Evolutionary conservation across 2,329 filamentous ascomycete species (phyloP), one percentile per base, ranked within the genome.

Genomic region (Colletotrichum sp.): DNA sequence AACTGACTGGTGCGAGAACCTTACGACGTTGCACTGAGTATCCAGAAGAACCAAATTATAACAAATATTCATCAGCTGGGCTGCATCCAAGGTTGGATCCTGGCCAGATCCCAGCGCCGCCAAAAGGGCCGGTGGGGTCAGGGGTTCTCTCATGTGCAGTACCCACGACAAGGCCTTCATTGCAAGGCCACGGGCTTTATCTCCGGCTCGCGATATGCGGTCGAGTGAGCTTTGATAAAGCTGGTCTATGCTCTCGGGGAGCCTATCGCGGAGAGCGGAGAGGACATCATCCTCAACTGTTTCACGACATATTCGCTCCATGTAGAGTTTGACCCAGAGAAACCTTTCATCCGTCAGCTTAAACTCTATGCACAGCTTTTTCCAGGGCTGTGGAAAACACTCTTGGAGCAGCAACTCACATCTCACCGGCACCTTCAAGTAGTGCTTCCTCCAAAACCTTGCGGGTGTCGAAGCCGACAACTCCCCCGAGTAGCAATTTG

Each of bases 361-460:
- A 5, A 15, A 0, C 3, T 6, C n/a, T 9, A 57, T 21, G 15
- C 12, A 26, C n/a, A 21, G n/a, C 4, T 0, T 21, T 8, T 15
- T 18, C 10, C 13, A 57, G 5, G n/a, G 12, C 16, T 9, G 7
- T 34, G 18, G 5, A 5, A 36, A 24, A 16, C 4, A 36, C 7
- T 1, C 6, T 8, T 16, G 2, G 9, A 4, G 6, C 8, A 16
- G 18, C 4, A 43, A n/a, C 58, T 57, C 9, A 71, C 58, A 55
- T 67, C 12, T 67, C 43, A 30, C 64, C n/a, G 4, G 38, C 64
- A 4, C 64, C 38, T 1, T 16, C 26, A 15, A 67, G 16, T 2
- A 67, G 16, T 8, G 32, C 26, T 6, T 32, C 8, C 21, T 28
- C 15, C 2, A 67, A 4, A 0, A 15, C 7, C 13, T 9, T 10